Evolutionary conservation across 78 protist species (phyloP).

Genomic region (Dictyostelium citrinum): DNA sequence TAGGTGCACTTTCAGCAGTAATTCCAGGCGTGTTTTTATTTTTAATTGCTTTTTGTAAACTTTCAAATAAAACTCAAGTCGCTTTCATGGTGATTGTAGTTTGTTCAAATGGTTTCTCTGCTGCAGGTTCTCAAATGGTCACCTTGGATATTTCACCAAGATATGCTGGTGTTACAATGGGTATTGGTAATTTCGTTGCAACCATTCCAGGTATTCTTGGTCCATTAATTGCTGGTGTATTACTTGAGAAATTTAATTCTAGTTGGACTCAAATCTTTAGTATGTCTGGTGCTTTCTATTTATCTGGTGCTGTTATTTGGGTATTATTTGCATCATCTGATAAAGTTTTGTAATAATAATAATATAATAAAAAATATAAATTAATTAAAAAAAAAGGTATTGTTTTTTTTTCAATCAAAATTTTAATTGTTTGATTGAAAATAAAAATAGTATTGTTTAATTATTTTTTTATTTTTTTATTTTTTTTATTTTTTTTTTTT

Average conservation of each 20-base stretch:
- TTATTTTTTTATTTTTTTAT: no score
- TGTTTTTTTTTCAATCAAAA: no score
- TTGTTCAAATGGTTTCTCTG: constrained; percentile 12
- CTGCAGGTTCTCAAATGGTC: neutral
- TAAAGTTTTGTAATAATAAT: neutral
- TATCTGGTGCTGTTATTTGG: constrained; percentile 38
- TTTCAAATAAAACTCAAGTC: neutral
- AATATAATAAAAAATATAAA: neutral
- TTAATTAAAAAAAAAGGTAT: no score
- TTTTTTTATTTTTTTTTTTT: no score
- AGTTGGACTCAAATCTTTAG: constrained; percentile 12
- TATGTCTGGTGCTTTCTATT: constrained; percentile 8
- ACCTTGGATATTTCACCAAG: constrained; percentile 39
- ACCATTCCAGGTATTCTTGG: constrained; percentile 56
- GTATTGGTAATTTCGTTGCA: constrained; percentile 31
- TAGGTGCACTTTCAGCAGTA: neutral
- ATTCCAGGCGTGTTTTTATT: constrained; percentile 45
- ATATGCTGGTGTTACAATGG: constrained; percentile 34
- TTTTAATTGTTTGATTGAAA: no score
- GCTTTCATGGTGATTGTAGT: neutral
- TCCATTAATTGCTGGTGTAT: constrained; percentile 22
- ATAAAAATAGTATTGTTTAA: no score
- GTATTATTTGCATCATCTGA: constrained; percentile 1
- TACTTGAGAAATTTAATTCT: neutral
- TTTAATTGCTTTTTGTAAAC: neutral